Base-by-base conservation (phyloP, 768 basidiomycete species). In the Phaffia australis region DNA sequence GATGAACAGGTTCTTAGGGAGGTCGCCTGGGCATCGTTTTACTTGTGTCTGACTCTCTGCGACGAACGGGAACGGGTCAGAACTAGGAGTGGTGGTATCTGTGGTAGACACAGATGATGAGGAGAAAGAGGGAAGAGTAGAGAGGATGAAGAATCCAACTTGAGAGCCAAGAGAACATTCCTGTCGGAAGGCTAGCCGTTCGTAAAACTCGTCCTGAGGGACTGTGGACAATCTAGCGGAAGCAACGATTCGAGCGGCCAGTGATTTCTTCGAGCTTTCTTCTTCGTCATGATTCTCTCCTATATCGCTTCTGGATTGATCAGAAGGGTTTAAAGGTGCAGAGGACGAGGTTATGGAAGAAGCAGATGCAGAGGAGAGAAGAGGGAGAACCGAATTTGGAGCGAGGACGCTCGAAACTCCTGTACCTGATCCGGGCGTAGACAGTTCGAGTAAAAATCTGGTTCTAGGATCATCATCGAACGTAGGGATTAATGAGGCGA, bases 391-490 rank as follows among this genome's bases (percentile, higher is more conserved):
- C 42, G 35, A 42, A 42, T 42, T 42, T 11, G 35, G 11, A 11
- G 4, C 11, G 35, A 42, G 35, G 35, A 42, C 35, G 35, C 35
- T 42, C 35, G 35, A 42, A 42, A 11, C 35, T 42, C 35, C 35
- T 14, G 62, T 60, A 9, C 69, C 55, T 11, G 49, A n/a, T 1
- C 59, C 65, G 16, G 70, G 66, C 19, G 66, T 55, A 51, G 86
- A 88, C 61, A 97, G 84, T 76, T 95, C 92, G 75, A 89, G 87
- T 74, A 99, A 77, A 75, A 97, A 97, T 21, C 95, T 83, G 64
- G 88, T 84, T 76, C 98, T 97, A 8, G 95, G 93, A 75, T 95
- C 92, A 72, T 99, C 95, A n/a, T 91, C 88, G 73, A 98, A 90
- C 64, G 83, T 86, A 1, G 95, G 95, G 25, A 99, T 86, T 60